phyloP scores from a whole-genome alignment of 2,329 filamentous ascomycete species.

The Fusarium bulbicola region DNA sequence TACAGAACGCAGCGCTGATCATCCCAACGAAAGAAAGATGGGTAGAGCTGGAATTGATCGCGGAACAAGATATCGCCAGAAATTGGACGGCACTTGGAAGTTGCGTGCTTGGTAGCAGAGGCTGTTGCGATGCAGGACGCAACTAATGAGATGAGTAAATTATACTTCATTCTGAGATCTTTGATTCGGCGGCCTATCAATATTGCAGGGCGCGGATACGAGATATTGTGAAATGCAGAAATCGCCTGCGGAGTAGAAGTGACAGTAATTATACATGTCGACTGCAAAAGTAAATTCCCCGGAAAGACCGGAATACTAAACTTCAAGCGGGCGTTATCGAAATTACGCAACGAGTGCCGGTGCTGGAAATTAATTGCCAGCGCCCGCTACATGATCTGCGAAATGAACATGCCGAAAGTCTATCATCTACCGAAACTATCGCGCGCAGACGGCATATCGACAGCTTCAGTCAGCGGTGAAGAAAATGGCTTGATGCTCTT shows the following conservation, averaged over 20 bases:
- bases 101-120: neutral
- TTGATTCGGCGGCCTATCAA: fast-evolving
- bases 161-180: neutral
- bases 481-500: fast-evolving
- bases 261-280: neutral
- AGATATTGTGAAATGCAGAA: fast-evolving
- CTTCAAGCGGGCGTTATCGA: neutral
- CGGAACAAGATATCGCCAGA: neutral
- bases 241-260: neutral
- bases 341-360: fast-evolving
- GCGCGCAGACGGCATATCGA: neutral
- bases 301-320: neutral
- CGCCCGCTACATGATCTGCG: neutral
- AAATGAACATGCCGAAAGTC: neutral
- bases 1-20: neutral
- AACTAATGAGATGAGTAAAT: fast-evolving
- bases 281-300: fast-evolving
- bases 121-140: fast-evolving
- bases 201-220: fast-evolving
- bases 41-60: neutral
- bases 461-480: neutral
- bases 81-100: neutral
- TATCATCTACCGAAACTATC: neutral
- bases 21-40: neutral
- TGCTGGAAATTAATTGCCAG: fast-evolving